Conservation (phyloP, 805 yeast species). For the Yamadazyma phyllophila region DNA sequence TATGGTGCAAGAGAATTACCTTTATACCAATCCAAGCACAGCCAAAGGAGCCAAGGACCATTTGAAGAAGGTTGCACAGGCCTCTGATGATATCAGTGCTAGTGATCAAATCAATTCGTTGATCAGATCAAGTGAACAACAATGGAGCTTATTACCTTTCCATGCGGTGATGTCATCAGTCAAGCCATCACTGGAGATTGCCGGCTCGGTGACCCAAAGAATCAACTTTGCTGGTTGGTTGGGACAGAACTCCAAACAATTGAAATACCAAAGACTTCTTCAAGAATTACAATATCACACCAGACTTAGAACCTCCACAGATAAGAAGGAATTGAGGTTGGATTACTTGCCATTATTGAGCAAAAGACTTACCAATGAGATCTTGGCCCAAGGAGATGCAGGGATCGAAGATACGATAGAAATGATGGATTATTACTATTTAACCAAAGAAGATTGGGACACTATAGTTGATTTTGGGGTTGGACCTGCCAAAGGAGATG, state of each 20-base stretch:
- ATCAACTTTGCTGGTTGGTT: constrained; percentile 81
- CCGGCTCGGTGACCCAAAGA: constrained; percentile 68
- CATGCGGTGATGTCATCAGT: constrained; percentile 88
- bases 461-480: constrained; percentile 78
- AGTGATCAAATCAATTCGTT: constrained; percentile 78
- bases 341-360: constrained; percentile 70
- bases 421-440: constrained; percentile 79
- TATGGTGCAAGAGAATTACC: constrained; percentile 94
- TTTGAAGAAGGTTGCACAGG: constrained; percentile 63
- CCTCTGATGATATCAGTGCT: constrained; percentile 84
- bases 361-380: constrained; percentile 55
- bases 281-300: constrained; percentile 90
- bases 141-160: constrained; percentile 90
- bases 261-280: constrained; percentile 72
- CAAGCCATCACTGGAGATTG: constrained; percentile 69
- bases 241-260: constrained; percentile 84
- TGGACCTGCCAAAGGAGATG: constrained; percentile 47
- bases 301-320: constrained; percentile 74
- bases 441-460: constrained; percentile 94
- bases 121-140: constrained; percentile 89
- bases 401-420: constrained; percentile 66
- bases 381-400: constrained; percentile 52
- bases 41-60: constrained; percentile 47
- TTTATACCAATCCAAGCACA: constrained; percentile 58
- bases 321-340: constrained; percentile 69